phyloP scores from a whole-genome alignment of 202 grass and related monocot genomes.

The Brachypodium distachyon region DNA sequence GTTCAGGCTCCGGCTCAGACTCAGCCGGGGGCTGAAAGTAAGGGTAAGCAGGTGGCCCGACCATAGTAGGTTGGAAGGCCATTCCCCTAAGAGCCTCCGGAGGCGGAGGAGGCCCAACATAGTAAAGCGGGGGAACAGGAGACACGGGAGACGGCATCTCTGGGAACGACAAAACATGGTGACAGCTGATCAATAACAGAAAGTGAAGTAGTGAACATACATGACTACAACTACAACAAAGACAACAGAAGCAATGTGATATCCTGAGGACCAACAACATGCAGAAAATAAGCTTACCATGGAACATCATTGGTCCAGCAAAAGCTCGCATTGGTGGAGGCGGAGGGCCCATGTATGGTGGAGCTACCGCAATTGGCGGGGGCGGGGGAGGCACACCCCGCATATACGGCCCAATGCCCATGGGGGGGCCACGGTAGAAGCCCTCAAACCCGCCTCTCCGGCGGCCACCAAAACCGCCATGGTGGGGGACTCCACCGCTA shows the following conservation, averaged over 20 bases:
- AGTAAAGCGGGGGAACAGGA: conserved; percentile 42
- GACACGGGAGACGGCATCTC: conserved; percentile 36
- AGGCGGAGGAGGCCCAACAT: conserved; percentile 39
- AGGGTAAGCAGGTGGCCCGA: conserved; percentile 44
- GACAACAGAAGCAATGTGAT: neutral
- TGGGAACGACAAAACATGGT: neutral
- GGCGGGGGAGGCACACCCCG: conserved; percentile 28
- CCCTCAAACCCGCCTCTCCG: conserved; percentile 29
- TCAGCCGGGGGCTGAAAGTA: conserved; percentile 11
- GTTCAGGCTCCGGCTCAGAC: neutral
- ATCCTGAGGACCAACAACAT: too few species aligned
- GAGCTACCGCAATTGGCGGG: conserved; percentile 17
- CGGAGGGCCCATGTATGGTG: conserved; percentile 26
- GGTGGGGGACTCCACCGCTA: neutral
- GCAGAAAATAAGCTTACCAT: conserved; percentile 2
- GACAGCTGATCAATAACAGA: neutral
- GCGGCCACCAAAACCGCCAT: neutral
- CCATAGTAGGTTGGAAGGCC: conserved; percentile 40
- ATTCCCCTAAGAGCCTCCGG: conserved; percentile 59
- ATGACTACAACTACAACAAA: neutral
- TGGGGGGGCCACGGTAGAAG: conserved; percentile 29
- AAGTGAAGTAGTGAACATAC: neutral
- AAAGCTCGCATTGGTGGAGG: conserved; percentile 24
- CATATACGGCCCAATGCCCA: conserved; percentile 28
- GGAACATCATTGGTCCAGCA: conserved; percentile 15